phyloP scores from a whole-genome alignment of 2,329 filamentous ascomycete genomes.

The Monilinia aucupariae region DNA sequence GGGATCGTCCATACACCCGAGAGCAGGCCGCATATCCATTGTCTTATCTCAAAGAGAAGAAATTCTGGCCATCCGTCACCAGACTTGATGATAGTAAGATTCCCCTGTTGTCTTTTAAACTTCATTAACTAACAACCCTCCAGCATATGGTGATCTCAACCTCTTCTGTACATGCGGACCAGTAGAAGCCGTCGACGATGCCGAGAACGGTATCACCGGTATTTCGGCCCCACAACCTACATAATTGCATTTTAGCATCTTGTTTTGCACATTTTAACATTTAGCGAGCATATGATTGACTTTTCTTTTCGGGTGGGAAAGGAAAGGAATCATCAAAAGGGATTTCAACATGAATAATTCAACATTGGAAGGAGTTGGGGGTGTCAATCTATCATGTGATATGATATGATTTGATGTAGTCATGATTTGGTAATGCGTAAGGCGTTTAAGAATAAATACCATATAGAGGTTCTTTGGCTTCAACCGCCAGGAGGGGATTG shows the following conservation, averaged over 20 bases:
- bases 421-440: constrained; percentile 7
- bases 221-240: constrained; percentile 27
- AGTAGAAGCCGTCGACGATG: constrained; percentile 69
- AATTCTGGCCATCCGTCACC: constrained; percentile 91
- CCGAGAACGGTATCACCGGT: constrained; percentile 31
- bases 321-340: constrained; percentile 6
- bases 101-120: constrained; percentile 16
- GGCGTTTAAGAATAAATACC: constrained; percentile 8
- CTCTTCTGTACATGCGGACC: constrained; percentile 93
- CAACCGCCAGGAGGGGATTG: constrained; percentile 8
- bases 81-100: constrained; percentile 79
- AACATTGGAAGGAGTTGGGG: constrained; percentile 16
- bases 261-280: constrained; percentile 12
- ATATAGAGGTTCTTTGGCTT: constrained; percentile 14
- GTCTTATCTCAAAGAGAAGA: constrained; percentile 81
- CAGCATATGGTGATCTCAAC: constrained; percentile 85
- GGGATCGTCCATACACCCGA: constrained; percentile 75
- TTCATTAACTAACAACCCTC: constrained; percentile 19
- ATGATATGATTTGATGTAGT: constrained; percentile 4
- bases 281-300: constrained; percentile 7
- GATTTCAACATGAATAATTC: constrained; percentile 17
- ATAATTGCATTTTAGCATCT: constrained; percentile 17
- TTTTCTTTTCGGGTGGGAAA: constrained; percentile 5
- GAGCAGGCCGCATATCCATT: constrained; percentile 85
- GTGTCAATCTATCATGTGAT: constrained; percentile 9